phyloP scores from a whole-genome alignment of 306 rosid genomes.

The Myrica gale region DNA sequence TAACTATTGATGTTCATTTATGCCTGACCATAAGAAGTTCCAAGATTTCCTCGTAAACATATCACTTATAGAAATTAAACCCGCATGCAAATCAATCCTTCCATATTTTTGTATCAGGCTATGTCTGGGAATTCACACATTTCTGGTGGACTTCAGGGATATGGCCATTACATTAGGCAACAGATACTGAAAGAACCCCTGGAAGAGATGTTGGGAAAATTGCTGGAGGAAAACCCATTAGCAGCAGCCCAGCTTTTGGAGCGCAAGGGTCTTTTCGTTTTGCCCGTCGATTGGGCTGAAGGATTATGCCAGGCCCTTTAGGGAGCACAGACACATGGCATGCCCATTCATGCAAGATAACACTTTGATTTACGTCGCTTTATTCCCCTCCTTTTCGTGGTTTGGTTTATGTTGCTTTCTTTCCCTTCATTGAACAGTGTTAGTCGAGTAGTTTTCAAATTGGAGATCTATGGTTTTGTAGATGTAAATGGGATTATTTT shows the following conservation, averaged over 20 bases:
- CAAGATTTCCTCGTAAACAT: conserved; percentile 1
- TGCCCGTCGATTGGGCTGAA: conserved; percentile 56
- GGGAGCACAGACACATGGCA: conserved; percentile 20
- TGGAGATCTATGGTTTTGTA: not conserved
- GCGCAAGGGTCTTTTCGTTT: conserved; percentile 62
- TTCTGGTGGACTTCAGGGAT: conserved; percentile 52
- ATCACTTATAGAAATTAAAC: no score
- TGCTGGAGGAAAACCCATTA: conserved; percentile 60
- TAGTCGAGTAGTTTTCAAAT: not conserved
- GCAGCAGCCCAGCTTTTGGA: conserved; percentile 65
- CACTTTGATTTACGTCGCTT: conserved; percentile 10
- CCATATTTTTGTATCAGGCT: not conserved
- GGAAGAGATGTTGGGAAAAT: conserved; percentile 84
- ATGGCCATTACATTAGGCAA: conserved; percentile 70
- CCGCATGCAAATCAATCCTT: not conserved
- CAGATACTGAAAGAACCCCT: conserved; percentile 70
- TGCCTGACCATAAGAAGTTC: conserved; percentile 8
- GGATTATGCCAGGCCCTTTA: conserved; percentile 37
- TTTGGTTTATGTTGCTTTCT: not conserved
- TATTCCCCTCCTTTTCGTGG: not conserved
- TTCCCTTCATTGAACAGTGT: not conserved
- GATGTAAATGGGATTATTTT: no score
- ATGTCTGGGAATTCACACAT: conserved; percentile 1
- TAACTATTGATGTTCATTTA: not conserved
- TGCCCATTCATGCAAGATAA: conserved; percentile 18